Conservation (phyloP, 768 basidiomycete genomes). For the Suillus occidentalis region DNA sequence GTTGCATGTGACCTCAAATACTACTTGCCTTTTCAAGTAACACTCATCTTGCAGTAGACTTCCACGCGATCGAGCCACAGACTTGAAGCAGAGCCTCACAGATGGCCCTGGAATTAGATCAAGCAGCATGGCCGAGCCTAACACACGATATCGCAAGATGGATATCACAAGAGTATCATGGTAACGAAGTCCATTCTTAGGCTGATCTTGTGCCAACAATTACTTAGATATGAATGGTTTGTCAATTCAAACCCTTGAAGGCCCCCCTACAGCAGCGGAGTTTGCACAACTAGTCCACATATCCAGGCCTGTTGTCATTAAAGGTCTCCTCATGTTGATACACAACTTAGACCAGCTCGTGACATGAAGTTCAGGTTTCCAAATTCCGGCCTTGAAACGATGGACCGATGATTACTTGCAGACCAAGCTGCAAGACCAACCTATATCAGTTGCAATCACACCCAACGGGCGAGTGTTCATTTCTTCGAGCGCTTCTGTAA, state of each 20-base stretch:
- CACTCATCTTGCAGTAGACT: background rate
- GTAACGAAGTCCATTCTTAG: slow-evolving; percentile 13
- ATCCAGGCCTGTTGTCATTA: slow-evolving; percentile 72
- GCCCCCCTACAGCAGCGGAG: slow-evolving; percentile 64
- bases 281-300: slow-evolving; percentile 68
- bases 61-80: background rate
- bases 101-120: background rate
- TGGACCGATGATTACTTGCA: slow-evolving; percentile 72
- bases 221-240: slow-evolving; percentile 59
- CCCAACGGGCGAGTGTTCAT: slow-evolving; percentile 67
- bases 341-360: background rate
- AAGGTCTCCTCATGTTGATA: slow-evolving; percentile 42
- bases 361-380: slow-evolving; percentile 40
- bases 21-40: background rate
- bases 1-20: slow-evolving; percentile 3
- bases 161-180: slow-evolving; percentile 40
- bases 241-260: slow-evolving; percentile 47
- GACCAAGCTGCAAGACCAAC: slow-evolving; percentile 49
- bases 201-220: background rate
- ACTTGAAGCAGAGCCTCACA: background rate
- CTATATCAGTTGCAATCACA: slow-evolving; percentile 76
- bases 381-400: slow-evolving; percentile 43
- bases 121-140: background rate
- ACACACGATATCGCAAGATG: slow-evolving; percentile 27
- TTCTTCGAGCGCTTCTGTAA: background rate